Conservation (phyloP, 257 asterid genomes). For the Asclepias syriaca region DNA sequence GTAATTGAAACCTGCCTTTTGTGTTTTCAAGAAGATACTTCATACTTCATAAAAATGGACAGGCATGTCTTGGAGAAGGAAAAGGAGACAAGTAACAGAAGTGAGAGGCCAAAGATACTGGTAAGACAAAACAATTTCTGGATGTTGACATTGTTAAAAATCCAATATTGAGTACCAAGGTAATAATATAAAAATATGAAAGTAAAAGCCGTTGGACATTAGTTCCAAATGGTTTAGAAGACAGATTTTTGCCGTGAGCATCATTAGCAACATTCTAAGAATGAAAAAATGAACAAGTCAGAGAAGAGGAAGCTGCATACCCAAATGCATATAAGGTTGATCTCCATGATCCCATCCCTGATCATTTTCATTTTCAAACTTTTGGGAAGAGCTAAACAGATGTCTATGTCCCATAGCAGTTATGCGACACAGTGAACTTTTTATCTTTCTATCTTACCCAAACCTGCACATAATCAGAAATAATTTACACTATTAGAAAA, state of each 20-base stretch:
- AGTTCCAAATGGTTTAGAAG: neutral
- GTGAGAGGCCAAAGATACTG: neutral
- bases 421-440: neutral
- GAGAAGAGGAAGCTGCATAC: slow-evolving; percentile 26
- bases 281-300: slow-evolving; percentile 4
- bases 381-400: slow-evolving; percentile 47
- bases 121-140: neutral
- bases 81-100: neutral
- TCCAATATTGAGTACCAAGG: neutral
- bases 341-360: slow-evolving; percentile 56
- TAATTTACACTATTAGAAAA: neutral
- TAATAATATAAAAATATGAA: neutral
- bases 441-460: slow-evolving; percentile 9
- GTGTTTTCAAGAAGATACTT: neutral
- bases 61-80: neutral
- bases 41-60: neutral
- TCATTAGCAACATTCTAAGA: neutral
- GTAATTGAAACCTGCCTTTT: neutral
- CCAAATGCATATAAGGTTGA: slow-evolving; percentile 52
- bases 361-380: slow-evolving; percentile 50
- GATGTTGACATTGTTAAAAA: neutral
- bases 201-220: neutral
- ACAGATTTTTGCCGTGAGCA: neutral
- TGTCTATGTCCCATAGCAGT: slow-evolving; percentile 62
- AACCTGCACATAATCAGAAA: slow-evolving; percentile 14